Base-by-base conservation (phyloP, 2,329 filamentous ascomycete genomes). In the Pleurostoma richardsiae region DNA sequence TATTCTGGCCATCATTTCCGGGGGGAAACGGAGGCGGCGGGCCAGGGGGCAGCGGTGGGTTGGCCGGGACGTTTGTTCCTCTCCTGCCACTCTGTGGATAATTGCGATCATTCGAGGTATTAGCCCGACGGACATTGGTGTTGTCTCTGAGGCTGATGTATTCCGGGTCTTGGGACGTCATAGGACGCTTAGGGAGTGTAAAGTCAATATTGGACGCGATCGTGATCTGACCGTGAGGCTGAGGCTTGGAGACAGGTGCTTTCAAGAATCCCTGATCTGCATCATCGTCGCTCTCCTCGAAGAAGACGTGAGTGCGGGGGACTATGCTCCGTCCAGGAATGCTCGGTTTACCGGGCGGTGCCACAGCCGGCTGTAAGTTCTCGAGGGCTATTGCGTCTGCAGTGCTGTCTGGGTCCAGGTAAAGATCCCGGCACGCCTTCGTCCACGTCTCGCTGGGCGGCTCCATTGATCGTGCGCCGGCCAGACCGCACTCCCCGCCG, bases 401-500 rank as follows among this genome's bases (percentile, higher is more conserved):
- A 4, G 60, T 55, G 46, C 71, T 76, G 6, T 65, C 54, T 4
- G 67, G 57, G 55, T 82, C 74, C 29, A 80, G 43, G 54, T 79
- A 83, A 33, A 65, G 64, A 44, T 70, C 61, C 11, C 69, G 65
- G 52, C 78, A 80, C 40, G 62, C 59, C 45, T 69, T 56, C 30
- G 75, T 76, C 79, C 79, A 84, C 1, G 76, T 80, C 42, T 71
- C 66, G 49, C 42, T 52, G 6, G 45, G 50, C 19, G 26, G 40
- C n/a, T 50, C 31, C 8, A 8, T n/a, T 8, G 8, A 36, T n/a
- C 33, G 8, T 8, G 8, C n/a, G n/a, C 8, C 33, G 10, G 45
- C 45, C 38, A 65, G 49, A 4, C 58, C 61, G 58, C 82, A 86
- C 46, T 83, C 80, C 10, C 72, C 68, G 2, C 77, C 76, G 56